A percentile compares a stretch with the other conserved stretches of the same genome.
Evolutionary conservation across 306 rosid genomes (phyloP).

Genomic region (Astragalus membranaceus): DNA sequence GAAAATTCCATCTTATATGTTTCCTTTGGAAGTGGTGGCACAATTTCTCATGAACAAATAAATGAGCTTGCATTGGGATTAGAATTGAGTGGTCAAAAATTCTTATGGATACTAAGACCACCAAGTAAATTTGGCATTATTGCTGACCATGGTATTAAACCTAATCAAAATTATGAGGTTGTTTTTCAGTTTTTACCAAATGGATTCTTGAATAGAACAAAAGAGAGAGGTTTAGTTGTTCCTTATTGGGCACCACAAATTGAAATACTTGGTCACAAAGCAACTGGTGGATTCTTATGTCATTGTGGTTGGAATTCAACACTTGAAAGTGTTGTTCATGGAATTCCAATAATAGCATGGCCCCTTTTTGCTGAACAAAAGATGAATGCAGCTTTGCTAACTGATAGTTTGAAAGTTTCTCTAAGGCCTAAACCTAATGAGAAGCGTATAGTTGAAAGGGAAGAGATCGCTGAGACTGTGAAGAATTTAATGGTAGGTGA

Average conservation of each 20-base stretch:
- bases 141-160: background rate
- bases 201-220: conserved; percentile 25
- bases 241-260: conserved; percentile 34
- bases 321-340: conserved; percentile 22
- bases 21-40: conserved; percentile 34
- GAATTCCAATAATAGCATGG: conserved; percentile 30
- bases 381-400: conserved; percentile 22
- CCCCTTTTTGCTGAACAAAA: conserved; percentile 34
- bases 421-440: conserved; percentile 18
- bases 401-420: conserved; percentile 27
- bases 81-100: conserved; percentile 26
- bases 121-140: conserved; percentile 19
- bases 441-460: conserved; percentile 24
- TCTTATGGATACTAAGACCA: conserved; percentile 26
- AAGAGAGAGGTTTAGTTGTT: conserved; percentile 24
- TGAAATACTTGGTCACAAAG: conserved; percentile 18
- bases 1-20: conserved; percentile 12
- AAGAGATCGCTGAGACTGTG: conserved; percentile 21
- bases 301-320: conserved; percentile 43
- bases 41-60: conserved; percentile 15
- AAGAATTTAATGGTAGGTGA: conserved; percentile 26
- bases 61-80: conserved; percentile 30
- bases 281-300: conserved; percentile 18
- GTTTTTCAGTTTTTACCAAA: conserved; percentile 23
- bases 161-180: background rate